A percentile compares a stretch with the other conserved stretches of the same genome.
These are phyloP conservation scores for Dactylellina cionopaga DNA, from an alignment of 2,329 filamentous ascomycete species.

Conservation along the genomic window DNA sequence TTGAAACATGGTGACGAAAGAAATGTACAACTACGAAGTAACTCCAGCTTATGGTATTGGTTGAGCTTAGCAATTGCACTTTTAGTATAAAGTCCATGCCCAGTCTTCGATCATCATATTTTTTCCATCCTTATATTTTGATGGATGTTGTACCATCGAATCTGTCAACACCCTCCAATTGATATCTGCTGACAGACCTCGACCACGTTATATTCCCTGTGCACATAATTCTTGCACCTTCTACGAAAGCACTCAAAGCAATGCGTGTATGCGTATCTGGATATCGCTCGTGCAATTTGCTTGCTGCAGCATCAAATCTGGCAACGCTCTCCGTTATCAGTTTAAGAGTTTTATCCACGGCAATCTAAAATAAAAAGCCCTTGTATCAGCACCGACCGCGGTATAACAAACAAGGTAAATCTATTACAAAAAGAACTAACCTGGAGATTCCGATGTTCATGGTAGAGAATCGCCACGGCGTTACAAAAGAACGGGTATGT, in stretches of 20 bases:
- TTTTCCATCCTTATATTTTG: too few relatives aligned
- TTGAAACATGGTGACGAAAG: too few relatives aligned
- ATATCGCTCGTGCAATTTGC: constrained; percentile 14
- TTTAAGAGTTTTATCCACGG: constrained; percentile 36
- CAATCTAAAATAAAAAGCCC: too few relatives aligned
- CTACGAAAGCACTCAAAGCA: constrained; percentile 18
- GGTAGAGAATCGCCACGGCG: constrained; percentile 51
- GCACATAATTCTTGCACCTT: constrained; percentile 22
- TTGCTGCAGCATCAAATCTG: constrained; percentile 11
- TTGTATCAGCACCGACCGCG: too few relatives aligned
- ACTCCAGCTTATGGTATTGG: too few relatives aligned
- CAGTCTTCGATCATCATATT: too few relatives aligned
- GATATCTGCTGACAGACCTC: constrained; percentile 34
- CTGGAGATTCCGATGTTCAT: constrained; percentile 44
- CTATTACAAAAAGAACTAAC: too few relatives aligned
- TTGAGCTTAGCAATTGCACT: too few relatives aligned
- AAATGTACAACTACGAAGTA: too few relatives aligned
- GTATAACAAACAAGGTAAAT: too few relatives aligned
- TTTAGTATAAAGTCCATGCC: too few relatives aligned
- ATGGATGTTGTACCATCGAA: constrained; percentile 52
- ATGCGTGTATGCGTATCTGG: constrained; percentile 10
- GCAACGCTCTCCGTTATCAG: constrained; percentile 26
- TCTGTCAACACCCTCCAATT: constrained; percentile 19
- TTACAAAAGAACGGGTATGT: constrained; percentile 51
- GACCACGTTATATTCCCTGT: constrained; percentile 53